Evolutionary conservation across 2,329 filamentous ascomycete genomes (phyloP), one percentile per base, ranked within the genome.

Genomic region (Thelonectria olida): DNA sequence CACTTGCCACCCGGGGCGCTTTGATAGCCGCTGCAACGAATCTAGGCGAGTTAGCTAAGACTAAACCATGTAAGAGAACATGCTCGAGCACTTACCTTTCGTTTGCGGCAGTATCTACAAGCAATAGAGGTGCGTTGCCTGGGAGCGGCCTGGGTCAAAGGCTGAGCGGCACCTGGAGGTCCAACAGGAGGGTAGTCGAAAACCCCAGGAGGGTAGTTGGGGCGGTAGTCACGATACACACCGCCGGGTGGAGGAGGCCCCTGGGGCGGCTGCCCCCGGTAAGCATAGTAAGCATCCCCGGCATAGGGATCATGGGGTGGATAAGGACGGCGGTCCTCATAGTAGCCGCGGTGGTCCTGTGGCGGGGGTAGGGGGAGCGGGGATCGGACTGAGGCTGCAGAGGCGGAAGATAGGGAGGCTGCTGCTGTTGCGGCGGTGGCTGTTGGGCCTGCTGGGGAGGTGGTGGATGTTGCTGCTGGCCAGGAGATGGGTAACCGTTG

Each of bases 1-100:
- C 85, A 88, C 65, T 87, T 86, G 10, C 85, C 85, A 19, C 85
- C 85, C 0, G 83, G 82, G 0, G 84, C 85, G 63, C 84, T 86
- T 60, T 85, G 82, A 64, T 87, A 87, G 25, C 85, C 85, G 62
- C 85, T 88, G 76, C 85, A 88, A 36, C 85, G 84, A 64, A 88
- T 88, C 85, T 88, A 60, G 17, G 39, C 2, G 34, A 44, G 47
- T 70, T 49, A 66, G 61, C 41, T 28, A 47, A 23, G 20, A 10
- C n/a, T 7, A 10, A 39, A 39, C 13, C n/a, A n/a, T 31, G 36
- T n/a, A 20, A 27, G n/a, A 45, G 22, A 22, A 31, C 3, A 6
- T 27, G 23, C n/a, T 19, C 20, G 6, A 48, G 13, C 10, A 59
- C 72, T 47, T 68, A 88, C 85, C 82, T 88, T 88, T 72, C 85